These are phyloP conservation scores for Leccinum variicolor DNA, from an alignment of 768 basidiomycete species.

Conservation along the genomic window DNA sequence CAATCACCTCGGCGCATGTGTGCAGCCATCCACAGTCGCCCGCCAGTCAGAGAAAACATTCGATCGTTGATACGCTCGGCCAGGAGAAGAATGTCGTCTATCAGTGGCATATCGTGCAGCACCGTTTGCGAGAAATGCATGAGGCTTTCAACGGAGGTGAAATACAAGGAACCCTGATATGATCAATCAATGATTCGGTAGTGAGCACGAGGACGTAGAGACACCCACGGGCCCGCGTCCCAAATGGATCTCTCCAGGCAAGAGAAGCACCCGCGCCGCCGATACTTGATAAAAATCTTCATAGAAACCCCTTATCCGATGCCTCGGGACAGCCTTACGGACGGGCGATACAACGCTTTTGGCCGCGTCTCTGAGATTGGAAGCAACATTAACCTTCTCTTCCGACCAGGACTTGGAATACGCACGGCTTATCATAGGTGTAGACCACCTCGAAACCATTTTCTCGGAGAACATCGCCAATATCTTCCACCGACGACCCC, in stretches of 20 bases:
- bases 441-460: conserved; percentile 41
- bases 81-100: conserved; percentile 25
- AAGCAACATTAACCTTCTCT: neutral
- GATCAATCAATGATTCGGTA: neutral
- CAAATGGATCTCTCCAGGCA: conserved; percentile 38
- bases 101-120: conserved; percentile 29
- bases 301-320: conserved; percentile 34
- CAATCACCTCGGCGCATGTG: neutral
- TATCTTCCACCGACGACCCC: conserved; percentile 21
- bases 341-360: conserved; percentile 38
- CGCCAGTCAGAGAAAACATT: conserved; percentile 27
- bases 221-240: conserved; percentile 36
- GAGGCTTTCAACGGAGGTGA: conserved; percentile 30
- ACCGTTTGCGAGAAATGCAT: conserved; percentile 29
- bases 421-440: conserved; percentile 28
- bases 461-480: conserved; percentile 32
- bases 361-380: conserved; percentile 9
- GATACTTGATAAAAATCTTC: conserved; percentile 36
- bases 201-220: neutral
- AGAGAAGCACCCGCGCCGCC: conserved; percentile 34
- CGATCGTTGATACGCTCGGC: conserved; percentile 31
- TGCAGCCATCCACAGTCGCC: conserved; percentile 37
- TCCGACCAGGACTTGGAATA: neutral
- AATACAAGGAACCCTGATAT: conserved; percentile 32
- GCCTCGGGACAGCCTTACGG: conserved; percentile 32